Conservation (phyloP, 1,139 yeast genomes). For the Zygoascus meyerae region DNA sequence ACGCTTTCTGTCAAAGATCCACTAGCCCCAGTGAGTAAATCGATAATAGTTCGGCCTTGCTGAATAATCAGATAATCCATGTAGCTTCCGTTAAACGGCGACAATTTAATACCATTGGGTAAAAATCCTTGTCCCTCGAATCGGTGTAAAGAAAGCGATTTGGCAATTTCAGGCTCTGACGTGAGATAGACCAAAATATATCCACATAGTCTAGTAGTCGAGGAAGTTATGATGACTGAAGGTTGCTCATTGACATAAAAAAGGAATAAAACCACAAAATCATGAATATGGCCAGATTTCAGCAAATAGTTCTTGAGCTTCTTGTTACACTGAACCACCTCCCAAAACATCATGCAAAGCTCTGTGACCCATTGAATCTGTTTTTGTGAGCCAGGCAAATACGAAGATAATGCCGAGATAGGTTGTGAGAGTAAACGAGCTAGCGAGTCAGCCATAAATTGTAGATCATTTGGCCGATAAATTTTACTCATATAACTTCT, state of each 20-base stretch:
- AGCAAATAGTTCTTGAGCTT: slow-evolving; percentile 42
- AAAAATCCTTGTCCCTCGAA: slow-evolving; percentile 30
- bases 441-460: slow-evolving; percentile 41
- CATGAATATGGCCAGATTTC: slow-evolving; percentile 44
- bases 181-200: slow-evolving; percentile 59
- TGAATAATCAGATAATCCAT: slow-evolving; percentile 33
- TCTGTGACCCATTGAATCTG: slow-evolving; percentile 40
- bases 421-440: slow-evolving; percentile 30
- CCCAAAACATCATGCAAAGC: slow-evolving; percentile 63
- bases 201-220: slow-evolving; percentile 47
- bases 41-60: slow-evolving; percentile 22
- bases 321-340: slow-evolving; percentile 63
- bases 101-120: slow-evolving; percentile 28
- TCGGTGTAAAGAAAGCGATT: slow-evolving; percentile 21
- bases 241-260: slow-evolving; percentile 54
- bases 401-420: slow-evolving; percentile 30
- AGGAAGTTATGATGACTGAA: slow-evolving; percentile 40
- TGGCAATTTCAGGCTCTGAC: slow-evolving; percentile 39
- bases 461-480: slow-evolving; percentile 38
- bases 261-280: slow-evolving; percentile 48
- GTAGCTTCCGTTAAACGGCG: slow-evolving; percentile 29
- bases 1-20: background rate
- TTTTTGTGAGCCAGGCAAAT: slow-evolving; percentile 31
- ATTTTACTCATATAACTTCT: slow-evolving; percentile 33
- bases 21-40: slow-evolving; percentile 9